Percentiles rank a stretch among this genome's conserved stretches.
Conservation (phyloP, 2,329 filamentous ascomycete species). For the Pestalotiopsis sp. region DNA sequence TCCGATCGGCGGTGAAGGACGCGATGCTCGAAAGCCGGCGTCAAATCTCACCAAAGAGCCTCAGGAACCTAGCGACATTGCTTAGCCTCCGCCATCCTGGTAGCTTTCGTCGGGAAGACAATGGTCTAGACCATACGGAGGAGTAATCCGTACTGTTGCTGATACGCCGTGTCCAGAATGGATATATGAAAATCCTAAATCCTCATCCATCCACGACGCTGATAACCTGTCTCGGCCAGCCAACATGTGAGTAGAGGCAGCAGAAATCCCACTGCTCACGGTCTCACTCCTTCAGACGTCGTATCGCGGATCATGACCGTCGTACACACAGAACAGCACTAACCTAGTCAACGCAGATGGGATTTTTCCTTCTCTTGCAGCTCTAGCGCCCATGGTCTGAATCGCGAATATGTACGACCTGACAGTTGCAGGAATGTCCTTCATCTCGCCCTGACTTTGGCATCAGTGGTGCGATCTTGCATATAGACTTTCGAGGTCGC, state of each 20-base stretch:
- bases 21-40: constrained; percentile 1
- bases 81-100: background rate
- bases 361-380: background rate
- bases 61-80: constrained; percentile 1
- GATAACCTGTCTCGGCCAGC: background rate
- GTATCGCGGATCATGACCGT: background rate
- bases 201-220: background rate
- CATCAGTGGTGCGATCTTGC: no score
- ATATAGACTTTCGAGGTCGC: no score
- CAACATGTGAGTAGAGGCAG: background rate
- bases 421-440: background rate
- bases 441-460: background rate
- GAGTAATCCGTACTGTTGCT: no score
- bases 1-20: constrained; percentile 5
- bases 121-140: background rate
- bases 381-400: background rate
- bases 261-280: background rate
- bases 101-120: background rate
- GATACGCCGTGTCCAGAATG: background rate
- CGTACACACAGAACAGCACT: background rate
- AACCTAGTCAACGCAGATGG: background rate
- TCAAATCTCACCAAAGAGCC: constrained; percentile 3
- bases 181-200: background rate
- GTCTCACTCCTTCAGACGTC: background rate
- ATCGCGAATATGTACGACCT: background rate